These are phyloP conservation scores for Skeletonema menzelii DNA, from an alignment of 108 stramenopile species.

Conservation along the genomic window DNA sequence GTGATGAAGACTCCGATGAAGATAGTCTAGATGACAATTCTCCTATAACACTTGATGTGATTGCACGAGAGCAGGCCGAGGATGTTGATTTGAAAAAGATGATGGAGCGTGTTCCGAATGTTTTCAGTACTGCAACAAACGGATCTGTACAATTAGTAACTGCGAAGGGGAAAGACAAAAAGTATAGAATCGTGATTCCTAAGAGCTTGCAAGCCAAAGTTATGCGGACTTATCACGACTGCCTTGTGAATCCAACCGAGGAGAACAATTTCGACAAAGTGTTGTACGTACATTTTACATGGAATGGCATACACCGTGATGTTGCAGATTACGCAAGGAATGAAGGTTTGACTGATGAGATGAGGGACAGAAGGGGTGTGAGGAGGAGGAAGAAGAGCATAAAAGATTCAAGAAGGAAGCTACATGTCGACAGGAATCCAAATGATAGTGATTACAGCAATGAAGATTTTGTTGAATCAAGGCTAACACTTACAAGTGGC, in stretches of 20 bases:
- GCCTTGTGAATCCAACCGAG: conserved; percentile 24
- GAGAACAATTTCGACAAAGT: conserved; percentile 39
- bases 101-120: conserved; percentile 21
- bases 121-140: conserved; percentile 38
- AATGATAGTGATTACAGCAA: conserved; percentile 3
- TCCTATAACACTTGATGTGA: conserved; percentile 39
- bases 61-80: conserved; percentile 21
- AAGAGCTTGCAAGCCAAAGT: conserved; percentile 28
- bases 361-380: conserved; percentile 13
- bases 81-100: conserved; percentile 17
- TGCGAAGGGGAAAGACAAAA: conserved; percentile 31
- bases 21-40: conserved; percentile 8
- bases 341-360: conserved; percentile 36
- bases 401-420: not conserved
- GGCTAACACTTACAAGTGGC: not conserved
- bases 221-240: conserved; percentile 36
- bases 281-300: conserved; percentile 32
- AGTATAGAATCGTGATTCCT: conserved; percentile 34
- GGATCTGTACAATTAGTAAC: conserved; percentile 24
- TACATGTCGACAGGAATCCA: not conserved
- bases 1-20: conserved; percentile 11
- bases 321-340: conserved; percentile 26
- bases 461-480: not conserved
- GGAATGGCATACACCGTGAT: conserved; percentile 37
- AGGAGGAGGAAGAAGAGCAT: conserved; percentile 1